phyloP scores from a whole-genome alignment of 345 rosid genomes.

The Triadica sebifera region DNA sequence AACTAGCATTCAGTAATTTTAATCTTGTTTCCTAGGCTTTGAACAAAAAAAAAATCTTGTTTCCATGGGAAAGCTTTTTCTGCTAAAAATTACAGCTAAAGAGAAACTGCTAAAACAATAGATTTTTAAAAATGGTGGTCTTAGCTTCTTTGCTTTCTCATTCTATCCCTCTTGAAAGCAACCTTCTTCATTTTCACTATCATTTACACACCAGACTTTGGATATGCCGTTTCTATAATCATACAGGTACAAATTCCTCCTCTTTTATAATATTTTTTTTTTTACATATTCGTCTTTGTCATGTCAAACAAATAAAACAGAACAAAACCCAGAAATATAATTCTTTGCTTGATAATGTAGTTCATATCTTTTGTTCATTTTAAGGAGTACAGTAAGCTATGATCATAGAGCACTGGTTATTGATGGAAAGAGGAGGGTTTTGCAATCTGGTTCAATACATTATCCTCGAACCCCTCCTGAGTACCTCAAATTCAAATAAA shows the following conservation, averaged over 20 bases:
- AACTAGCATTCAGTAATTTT: too few relatives aligned
- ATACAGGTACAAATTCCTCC: background rate
- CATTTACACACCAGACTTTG: constrained; percentile 8
- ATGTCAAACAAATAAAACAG: constrained; percentile 7
- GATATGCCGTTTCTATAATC: constrained; percentile 1
- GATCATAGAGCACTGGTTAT: constrained; percentile 58
- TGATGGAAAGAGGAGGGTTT: constrained; percentile 55
- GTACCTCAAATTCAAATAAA: background rate
- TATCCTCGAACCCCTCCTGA: constrained; percentile 58
- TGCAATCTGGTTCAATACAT: constrained; percentile 67
- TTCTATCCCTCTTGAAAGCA: background rate
- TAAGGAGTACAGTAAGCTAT: constrained; percentile 45
- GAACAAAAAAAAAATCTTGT: background rate
- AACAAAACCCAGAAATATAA: constrained; percentile 8
- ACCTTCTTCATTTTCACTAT: background rate
- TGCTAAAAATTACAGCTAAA: background rate
- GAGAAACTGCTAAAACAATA: background rate
- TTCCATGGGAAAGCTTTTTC: background rate
- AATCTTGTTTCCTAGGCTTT: too few relatives aligned
- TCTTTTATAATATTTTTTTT: background rate
- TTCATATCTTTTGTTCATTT: too few relatives aligned
- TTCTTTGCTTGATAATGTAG: background rate
- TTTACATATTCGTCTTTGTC: constrained; percentile 10
- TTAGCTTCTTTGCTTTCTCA: background rate
- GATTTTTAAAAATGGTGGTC: background rate